These are phyloP conservation scores for Cyclotella distinguenda DNA, from an alignment of 108 stramenopile species.

Conservation along the genomic window DNA sequence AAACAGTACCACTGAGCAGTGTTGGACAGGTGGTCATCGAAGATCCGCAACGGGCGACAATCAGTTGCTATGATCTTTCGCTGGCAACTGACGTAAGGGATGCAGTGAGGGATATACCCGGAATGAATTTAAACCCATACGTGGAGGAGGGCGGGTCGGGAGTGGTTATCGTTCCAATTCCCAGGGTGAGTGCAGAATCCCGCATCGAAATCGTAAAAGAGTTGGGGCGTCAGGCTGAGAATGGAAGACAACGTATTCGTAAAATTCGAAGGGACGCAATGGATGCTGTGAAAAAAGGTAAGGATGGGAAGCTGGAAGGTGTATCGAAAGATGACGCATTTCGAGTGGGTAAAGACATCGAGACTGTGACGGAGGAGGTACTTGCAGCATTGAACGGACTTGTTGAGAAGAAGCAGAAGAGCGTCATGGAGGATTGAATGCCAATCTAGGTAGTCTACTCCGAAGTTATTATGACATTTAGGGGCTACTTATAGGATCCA, in stretches of 20 bases:
- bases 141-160: constrained; percentile 74
- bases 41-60: constrained; percentile 70
- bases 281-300: constrained; percentile 76
- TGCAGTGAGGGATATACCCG: constrained; percentile 64
- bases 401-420: constrained; percentile 74
- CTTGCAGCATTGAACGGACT: constrained; percentile 56
- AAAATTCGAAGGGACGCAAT: constrained; percentile 72
- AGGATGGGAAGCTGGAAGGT: constrained; percentile 79
- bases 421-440: constrained; percentile 67
- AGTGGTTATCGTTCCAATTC: constrained; percentile 74
- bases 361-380: constrained; percentile 69
- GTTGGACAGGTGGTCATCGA: constrained; percentile 87
- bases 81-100: constrained; percentile 74
- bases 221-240: constrained; percentile 67
- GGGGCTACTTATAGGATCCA: no score
- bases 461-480: no score
- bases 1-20: constrained; percentile 59
- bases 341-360: constrained; percentile 75
- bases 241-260: constrained; percentile 63
- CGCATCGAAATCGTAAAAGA: constrained; percentile 75
- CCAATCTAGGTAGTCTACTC: no score
- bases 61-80: constrained; percentile 82
- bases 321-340: constrained; percentile 89
- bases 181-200: constrained; percentile 68
- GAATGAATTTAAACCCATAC: constrained; percentile 77